Percentiles rank a stretch among this genome's conserved stretches.
These are phyloP conservation scores for Kregervanrija pseudodelftensis DNA, from an alignment of 805 yeast genomes.

Conservation along the genomic window DNA sequence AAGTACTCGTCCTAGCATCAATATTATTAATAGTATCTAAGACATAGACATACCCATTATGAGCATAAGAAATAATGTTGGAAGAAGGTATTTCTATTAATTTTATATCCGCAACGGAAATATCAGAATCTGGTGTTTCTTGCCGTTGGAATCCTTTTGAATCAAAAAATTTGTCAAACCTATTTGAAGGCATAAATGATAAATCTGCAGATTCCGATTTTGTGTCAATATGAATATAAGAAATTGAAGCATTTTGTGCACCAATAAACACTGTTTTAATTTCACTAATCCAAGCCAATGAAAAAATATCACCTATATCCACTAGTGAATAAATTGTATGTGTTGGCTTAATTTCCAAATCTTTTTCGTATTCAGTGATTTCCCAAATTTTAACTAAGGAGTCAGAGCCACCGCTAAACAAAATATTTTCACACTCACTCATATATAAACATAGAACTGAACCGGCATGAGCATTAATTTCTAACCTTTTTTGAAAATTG, in stretches of 20 bases:
- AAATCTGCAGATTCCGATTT: constrained; percentile 22
- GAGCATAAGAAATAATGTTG: constrained; percentile 75
- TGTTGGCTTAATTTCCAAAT: constrained; percentile 26
- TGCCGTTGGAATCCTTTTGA: constrained; percentile 52
- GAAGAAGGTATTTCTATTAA: constrained; percentile 62
- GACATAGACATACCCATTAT: constrained; percentile 82
- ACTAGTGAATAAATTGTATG: constrained; percentile 76
- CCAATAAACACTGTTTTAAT: constrained; percentile 70
- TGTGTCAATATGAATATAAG: constrained; percentile 51
- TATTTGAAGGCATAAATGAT: constrained; percentile 47
- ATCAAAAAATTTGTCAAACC: constrained; percentile 83
- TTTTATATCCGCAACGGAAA: constrained; percentile 18
- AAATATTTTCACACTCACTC: constrained; percentile 44
- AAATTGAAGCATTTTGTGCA: constrained; percentile 84
- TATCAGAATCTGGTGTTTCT: constrained; percentile 6
- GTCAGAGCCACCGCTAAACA: constrained; percentile 87
- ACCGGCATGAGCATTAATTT: constrained; percentile 58
- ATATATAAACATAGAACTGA: constrained; percentile 66
- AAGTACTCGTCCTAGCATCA: constrained; percentile 13
- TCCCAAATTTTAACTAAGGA: constrained; percentile 86
- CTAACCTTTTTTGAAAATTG: constrained; percentile 50
- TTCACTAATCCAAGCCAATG: constrained; percentile 60
- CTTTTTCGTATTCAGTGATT: constrained; percentile 29
- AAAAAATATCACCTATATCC: constrained; percentile 92
- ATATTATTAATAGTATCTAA: constrained; percentile 34